Conservation (phyloP, 305 asterid genomes). For the Solanum hybrid region DNA sequence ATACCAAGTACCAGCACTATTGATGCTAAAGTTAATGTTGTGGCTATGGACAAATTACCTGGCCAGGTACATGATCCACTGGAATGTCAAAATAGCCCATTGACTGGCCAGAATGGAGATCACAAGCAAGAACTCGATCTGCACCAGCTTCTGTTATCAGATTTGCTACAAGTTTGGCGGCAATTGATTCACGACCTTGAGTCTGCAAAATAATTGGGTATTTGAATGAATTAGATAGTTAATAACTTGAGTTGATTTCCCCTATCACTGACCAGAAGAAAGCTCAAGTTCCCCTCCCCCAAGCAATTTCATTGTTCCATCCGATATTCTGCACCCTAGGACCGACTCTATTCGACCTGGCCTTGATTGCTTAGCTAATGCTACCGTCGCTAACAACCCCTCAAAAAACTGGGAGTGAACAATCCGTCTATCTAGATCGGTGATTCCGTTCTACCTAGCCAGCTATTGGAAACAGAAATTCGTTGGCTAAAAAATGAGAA, state of each 20-base stretch:
- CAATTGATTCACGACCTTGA: slow-evolving; percentile 77
- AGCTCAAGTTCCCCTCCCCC: neutral
- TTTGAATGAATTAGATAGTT: neutral
- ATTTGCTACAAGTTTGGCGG: slow-evolving; percentile 74
- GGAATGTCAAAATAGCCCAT: slow-evolving; percentile 82
- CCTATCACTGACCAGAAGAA: slow-evolving; percentile 4
- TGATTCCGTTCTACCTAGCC: neutral
- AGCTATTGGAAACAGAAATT: neutral
- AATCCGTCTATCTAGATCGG: neutral
- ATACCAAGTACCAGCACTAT: neutral
- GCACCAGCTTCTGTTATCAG: slow-evolving; percentile 75
- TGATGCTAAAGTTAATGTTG: neutral
- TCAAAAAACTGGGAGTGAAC: neutral
- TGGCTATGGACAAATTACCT: slow-evolving; percentile 24
- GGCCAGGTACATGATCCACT: slow-evolving; percentile 77
- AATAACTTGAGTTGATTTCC: neutral
- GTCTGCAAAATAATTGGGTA: slow-evolving; percentile 28
- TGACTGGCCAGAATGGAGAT: slow-evolving; percentile 80
- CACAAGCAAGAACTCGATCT: slow-evolving; percentile 69
- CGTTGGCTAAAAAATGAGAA: neutral
- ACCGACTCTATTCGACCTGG: neutral
- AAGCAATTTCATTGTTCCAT: neutral
- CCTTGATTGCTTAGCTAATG: neutral
- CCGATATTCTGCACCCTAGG: neutral
- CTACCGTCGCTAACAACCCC: neutral